A percentile compares a stretch with the other conserved stretches of the same genome.
phyloP scores from a whole-genome alignment of 345 rosid species.

The Camelina laxa region DNA sequence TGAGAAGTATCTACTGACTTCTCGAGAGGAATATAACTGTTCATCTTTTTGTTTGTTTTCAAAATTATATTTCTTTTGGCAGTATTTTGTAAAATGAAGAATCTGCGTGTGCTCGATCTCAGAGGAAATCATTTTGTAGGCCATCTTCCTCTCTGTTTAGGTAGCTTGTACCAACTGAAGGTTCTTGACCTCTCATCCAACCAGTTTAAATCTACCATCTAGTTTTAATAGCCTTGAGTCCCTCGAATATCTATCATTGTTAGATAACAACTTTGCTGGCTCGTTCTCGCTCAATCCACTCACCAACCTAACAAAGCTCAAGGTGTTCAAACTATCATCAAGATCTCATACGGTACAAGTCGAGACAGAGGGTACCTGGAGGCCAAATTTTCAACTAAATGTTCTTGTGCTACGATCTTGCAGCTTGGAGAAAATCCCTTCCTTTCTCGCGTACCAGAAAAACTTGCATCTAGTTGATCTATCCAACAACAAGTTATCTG shows the following conservation, averaged over 20 bases:
- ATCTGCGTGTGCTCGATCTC: constrained; percentile 22
- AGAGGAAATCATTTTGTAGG: not conserved
- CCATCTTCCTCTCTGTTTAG: constrained; percentile 24
- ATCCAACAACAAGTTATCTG: constrained; percentile 23
- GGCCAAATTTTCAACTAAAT: constrained; percentile 30
- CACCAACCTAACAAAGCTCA: constrained; percentile 37
- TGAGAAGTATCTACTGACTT: not conserved
- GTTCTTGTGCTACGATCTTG: constrained; percentile 10
- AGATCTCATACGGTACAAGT: not conserved
- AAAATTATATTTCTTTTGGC: not conserved
- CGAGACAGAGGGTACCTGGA: not conserved
- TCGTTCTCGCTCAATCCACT: constrained; percentile 8
- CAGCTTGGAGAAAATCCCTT: constrained; percentile 18
- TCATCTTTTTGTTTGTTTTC: not conserved
- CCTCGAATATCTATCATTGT: constrained; percentile 34
- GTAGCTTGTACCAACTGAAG: not conserved
- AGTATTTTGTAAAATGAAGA: constrained; percentile 5
- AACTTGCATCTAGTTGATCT: constrained; percentile 34
- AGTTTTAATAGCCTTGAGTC: not conserved
- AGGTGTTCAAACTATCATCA: constrained; percentile 28
- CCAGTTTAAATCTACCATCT: constrained; percentile 17
- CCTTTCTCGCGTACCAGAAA: constrained; percentile 21
- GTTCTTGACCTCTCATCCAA: constrained; percentile 34
- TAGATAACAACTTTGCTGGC: constrained; percentile 21
- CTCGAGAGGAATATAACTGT: not conserved